These are phyloP conservation scores for Candida peoriensis DNA, from an alignment of 805 yeast species.

Conservation along the genomic window DNA sequence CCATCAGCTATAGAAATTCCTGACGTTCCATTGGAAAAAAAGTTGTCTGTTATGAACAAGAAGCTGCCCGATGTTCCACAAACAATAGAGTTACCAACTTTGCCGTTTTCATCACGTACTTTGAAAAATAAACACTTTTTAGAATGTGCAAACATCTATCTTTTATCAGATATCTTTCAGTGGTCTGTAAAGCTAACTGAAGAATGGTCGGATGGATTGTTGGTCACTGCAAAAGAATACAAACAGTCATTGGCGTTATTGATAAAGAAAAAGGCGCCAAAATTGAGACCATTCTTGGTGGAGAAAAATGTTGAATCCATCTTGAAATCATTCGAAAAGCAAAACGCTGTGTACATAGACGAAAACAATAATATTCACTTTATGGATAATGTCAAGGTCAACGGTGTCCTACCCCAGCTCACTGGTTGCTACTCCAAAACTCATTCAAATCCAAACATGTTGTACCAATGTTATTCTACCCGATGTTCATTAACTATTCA, in stretches of 20 bases:
- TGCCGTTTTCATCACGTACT: slow-evolving; percentile 51
- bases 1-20: background rate
- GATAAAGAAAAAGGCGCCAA: slow-evolving; percentile 45
- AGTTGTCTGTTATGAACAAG: slow-evolving; percentile 5
- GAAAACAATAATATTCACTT: slow-evolving; percentile 23
- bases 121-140: slow-evolving; percentile 45
- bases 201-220: slow-evolving; percentile 48
- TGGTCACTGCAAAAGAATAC: slow-evolving; percentile 46
- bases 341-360: slow-evolving; percentile 39
- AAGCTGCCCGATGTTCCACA: slow-evolving; percentile 38
- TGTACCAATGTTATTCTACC: slow-evolving; percentile 28
- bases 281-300: slow-evolving; percentile 43
- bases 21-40: background rate
- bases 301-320: slow-evolving; percentile 48
- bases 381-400: slow-evolving; percentile 26
- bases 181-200: slow-evolving; percentile 48
- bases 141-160: slow-evolving; percentile 41
- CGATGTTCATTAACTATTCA: slow-evolving; percentile 29
- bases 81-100: slow-evolving; percentile 41
- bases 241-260: slow-evolving; percentile 47
- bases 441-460: slow-evolving; percentile 16
- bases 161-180: slow-evolving; percentile 41
- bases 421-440: slow-evolving; percentile 41
- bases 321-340: slow-evolving; percentile 35
- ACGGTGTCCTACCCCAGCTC: slow-evolving; percentile 41